phyloP scores from a whole-genome alignment of 1,284 basidiomycete species.

The Cutaneotrichosporon sp. region DNA sequence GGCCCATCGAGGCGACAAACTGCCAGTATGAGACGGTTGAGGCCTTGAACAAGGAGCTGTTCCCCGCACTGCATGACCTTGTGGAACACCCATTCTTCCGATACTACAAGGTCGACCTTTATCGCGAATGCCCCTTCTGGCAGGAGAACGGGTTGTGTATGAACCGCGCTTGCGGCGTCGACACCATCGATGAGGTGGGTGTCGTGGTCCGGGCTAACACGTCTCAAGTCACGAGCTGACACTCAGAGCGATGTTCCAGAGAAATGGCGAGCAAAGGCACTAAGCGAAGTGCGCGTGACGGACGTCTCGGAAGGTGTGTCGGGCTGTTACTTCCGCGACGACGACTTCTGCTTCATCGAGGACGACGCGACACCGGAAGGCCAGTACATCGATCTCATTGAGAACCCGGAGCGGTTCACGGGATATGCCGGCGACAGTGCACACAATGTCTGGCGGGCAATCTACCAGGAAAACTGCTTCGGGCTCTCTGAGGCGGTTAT shows the following conservation, averaged over 20 bases:
- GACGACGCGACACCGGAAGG: constrained; percentile 75
- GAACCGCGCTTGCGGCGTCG: constrained; percentile 86
- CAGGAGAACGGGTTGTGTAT: constrained; percentile 81
- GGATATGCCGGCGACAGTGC: constrained; percentile 87
- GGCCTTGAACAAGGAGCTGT: constrained; percentile 74
- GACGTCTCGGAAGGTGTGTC: constrained; percentile 53
- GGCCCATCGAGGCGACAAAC: constrained; percentile 90
- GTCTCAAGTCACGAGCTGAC: neutral
- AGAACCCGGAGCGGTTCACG: constrained; percentile 94
- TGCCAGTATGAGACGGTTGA: constrained; percentile 96
- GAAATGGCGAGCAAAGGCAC: constrained; percentile 74
- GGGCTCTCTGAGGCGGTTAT: constrained; percentile 54
- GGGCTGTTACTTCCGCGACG: constrained; percentile 83
- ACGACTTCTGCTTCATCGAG: constrained; percentile 91
- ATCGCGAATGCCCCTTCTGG: constrained; percentile 98
- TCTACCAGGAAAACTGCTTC: constrained; percentile 99
- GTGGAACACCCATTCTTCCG: constrained; percentile 91
- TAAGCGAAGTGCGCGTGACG: constrained; percentile 59
- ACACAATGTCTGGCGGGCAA: constrained; percentile 84
- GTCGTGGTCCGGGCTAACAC: constrained; percentile 22
- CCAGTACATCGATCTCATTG: constrained; percentile 85
- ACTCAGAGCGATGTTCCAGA: constrained; percentile 83
- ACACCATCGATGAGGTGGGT: constrained; percentile 90
- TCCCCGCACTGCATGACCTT: constrained; percentile 66
- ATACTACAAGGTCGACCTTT: constrained; percentile 91